These are phyloP conservation scores for Tricholoma sp. DNA, from an alignment of 768 basidiomycete genomes.

Conservation along the genomic window DNA sequence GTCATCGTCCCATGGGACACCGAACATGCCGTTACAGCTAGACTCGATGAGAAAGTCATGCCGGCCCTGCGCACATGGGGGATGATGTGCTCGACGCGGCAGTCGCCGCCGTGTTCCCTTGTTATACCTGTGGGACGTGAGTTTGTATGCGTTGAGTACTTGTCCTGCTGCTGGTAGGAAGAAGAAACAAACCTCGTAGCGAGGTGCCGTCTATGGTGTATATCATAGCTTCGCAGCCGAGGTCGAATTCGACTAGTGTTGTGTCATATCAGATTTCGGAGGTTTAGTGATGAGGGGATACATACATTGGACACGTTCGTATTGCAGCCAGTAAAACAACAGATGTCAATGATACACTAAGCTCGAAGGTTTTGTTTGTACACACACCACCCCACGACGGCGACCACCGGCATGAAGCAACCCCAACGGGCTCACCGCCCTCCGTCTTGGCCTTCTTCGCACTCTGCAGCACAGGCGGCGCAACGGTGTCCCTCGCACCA, in stretches of 20 bases:
- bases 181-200: constrained; percentile 51
- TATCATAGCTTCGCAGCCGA: constrained; percentile 93
- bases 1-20: constrained; percentile 76
- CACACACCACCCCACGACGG: no score
- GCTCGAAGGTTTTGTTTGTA: no score
- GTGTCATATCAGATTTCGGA: no score
- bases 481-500: constrained; percentile 57
- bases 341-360: no score
- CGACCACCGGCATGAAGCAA: constrained; percentile 18
- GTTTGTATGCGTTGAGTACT: neutral
- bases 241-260: constrained; percentile 86
- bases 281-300: constrained; percentile 1
- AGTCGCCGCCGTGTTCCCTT: constrained; percentile 79
- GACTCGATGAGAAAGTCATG: constrained; percentile 75
- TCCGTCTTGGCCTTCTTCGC: constrained; percentile 44
- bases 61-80: constrained; percentile 60
- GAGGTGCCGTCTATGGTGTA: constrained; percentile 74
- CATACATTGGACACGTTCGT: constrained; percentile 85
- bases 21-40: constrained; percentile 96
- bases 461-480: constrained; percentile 45
- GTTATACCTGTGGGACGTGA: constrained; percentile 61
- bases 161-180: neutral
- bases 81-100: constrained; percentile 94
- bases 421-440: constrained; percentile 19
- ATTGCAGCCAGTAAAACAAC: constrained; percentile 72